Evolutionary conservation across 2,329 filamentous ascomycete species (phyloP).

Genomic region (Hirsutella thompsonii): DNA sequence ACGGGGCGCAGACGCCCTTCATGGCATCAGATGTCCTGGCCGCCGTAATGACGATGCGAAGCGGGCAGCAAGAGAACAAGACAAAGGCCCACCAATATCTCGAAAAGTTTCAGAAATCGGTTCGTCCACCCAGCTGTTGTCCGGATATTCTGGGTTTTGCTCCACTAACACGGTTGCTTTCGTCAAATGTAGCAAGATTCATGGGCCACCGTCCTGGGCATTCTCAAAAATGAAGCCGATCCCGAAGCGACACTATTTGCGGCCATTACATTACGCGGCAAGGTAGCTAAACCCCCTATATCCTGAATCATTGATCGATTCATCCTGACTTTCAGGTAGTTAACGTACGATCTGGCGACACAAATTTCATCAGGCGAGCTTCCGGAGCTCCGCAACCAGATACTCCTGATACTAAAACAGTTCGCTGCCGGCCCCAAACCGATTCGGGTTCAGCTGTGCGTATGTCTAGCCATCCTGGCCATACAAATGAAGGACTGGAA

Average conservation of each 20-base stretch:
- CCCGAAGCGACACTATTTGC: slow-evolving; percentile 88
- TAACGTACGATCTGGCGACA: slow-evolving; percentile 81
- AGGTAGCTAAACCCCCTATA: slow-evolving; percentile 42
- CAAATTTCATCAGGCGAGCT: slow-evolving; percentile 71
- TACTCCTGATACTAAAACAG: slow-evolving; percentile 67
- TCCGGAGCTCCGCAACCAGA: slow-evolving; percentile 66
- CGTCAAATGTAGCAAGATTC: slow-evolving; percentile 59
- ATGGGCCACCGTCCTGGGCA: slow-evolving; percentile 77
- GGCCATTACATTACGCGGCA: slow-evolving; percentile 93
- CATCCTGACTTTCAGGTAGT: slow-evolving; percentile 37
- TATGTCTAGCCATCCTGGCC: slow-evolving; percentile 85
- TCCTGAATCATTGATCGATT: background rate
- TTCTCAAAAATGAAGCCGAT: slow-evolving; percentile 71
- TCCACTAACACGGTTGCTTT: background rate
- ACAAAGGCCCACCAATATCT: slow-evolving; percentile 83
- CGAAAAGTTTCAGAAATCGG: slow-evolving; percentile 96
- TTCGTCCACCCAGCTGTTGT: slow-evolving; percentile 20
- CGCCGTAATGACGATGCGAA: slow-evolving; percentile 86
- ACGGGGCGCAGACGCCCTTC: slow-evolving; percentile 56
- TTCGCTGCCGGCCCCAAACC: slow-evolving; percentile 75
- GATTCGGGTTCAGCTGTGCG: slow-evolving; percentile 82
- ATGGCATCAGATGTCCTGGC: slow-evolving; percentile 64
- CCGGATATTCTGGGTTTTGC: background rate
- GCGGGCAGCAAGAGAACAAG: slow-evolving; percentile 70
- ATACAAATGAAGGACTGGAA: slow-evolving; percentile 97